A percentile compares a stretch with the other conserved stretches of the same genome.
These are phyloP conservation scores for Tardiomyces blankii DNA, from an alignment of 1,139 yeast genomes.

Conservation along the genomic window DNA sequence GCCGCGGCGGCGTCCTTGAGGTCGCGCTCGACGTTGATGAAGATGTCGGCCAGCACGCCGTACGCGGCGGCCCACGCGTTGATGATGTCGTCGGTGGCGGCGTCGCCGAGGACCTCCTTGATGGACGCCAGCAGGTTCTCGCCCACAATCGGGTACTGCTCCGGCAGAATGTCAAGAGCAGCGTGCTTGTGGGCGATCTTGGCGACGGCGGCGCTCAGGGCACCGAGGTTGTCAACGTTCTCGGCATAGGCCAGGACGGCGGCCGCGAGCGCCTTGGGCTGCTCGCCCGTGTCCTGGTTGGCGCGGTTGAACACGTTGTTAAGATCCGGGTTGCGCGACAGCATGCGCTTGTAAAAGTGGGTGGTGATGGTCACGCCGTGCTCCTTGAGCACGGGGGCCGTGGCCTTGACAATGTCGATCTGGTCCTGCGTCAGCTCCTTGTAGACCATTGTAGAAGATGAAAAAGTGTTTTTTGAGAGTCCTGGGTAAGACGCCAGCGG, in stretches of 20 bases:
- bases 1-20: constrained; percentile 30
- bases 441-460: constrained; percentile 5
- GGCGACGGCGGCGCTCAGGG: constrained; percentile 42
- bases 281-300: constrained; percentile 44
- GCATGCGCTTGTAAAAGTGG: constrained; percentile 46
- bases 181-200: constrained; percentile 58
- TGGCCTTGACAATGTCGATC: constrained; percentile 36
- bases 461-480: too few species aligned
- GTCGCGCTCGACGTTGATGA: constrained; percentile 45
- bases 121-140: constrained; percentile 42
- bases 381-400: constrained; percentile 48
- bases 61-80: constrained; percentile 62
- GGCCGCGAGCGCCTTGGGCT: constrained; percentile 55
- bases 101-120: constrained; percentile 43
- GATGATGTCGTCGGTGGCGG: constrained; percentile 46
- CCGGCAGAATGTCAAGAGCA: constrained; percentile 49
- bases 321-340: constrained; percentile 42
- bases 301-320: constrained; percentile 48
- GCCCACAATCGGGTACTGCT: constrained; percentile 60
- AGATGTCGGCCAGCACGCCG: constrained; percentile 47
- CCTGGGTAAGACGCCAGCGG: too few species aligned
- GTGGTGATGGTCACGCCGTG: constrained; percentile 47
- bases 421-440: constrained; percentile 20
- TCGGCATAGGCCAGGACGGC: constrained; percentile 53
- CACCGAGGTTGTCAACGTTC: constrained; percentile 49